phyloP scores from a whole-genome alignment of 106 monocot species.

The Triglochin maritima region DNA sequence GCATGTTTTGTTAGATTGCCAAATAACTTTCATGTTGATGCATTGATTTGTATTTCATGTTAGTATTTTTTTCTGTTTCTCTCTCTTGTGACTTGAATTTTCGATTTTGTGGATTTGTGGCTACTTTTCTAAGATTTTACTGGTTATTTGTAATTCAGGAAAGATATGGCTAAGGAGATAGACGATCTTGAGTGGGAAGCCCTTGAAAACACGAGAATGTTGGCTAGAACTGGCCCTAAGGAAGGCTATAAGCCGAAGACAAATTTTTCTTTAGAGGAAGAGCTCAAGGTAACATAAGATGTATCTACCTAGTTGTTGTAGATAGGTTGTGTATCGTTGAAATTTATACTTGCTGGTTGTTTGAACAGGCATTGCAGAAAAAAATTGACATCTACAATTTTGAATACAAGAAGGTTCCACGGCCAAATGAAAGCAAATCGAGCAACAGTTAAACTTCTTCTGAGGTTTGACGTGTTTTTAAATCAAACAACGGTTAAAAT shows the following conservation, averaged over 20 bases:
- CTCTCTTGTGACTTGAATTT: too few species aligned
- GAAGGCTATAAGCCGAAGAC: constrained; percentile 72
- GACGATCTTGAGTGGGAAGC: constrained; percentile 90
- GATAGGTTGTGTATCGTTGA: too few species aligned
- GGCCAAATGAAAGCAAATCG: constrained; percentile 32
- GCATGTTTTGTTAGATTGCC: not conserved
- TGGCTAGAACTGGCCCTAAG: constrained; percentile 69
- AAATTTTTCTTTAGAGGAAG: constrained; percentile 64
- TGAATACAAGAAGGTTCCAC: constrained; percentile 65
- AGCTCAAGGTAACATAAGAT: constrained; percentile 47
- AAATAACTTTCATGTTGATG: not conserved
- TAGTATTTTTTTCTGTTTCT: too few species aligned
- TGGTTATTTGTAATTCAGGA: constrained; percentile 24
- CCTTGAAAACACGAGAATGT: constrained; percentile 60
- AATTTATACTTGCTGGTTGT: not conserved
- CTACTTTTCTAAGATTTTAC: too few species aligned
- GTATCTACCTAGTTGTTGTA: not conserved
- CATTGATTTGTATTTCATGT: too few species aligned
- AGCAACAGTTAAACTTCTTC: not conserved
- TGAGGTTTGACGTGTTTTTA: not conserved
- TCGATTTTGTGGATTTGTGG: too few species aligned
- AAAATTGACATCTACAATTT: constrained; percentile 81
- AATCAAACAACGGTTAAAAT: not conserved
- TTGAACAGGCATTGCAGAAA: constrained; percentile 50
- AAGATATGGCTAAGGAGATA: constrained; percentile 85